Percentiles rank a stretch among this genome's conserved stretches.
These are phyloP conservation scores for Arthrobotrys megalospora DNA, from an alignment of 2,329 filamentous ascomycete genomes.

Conservation along the genomic window DNA sequence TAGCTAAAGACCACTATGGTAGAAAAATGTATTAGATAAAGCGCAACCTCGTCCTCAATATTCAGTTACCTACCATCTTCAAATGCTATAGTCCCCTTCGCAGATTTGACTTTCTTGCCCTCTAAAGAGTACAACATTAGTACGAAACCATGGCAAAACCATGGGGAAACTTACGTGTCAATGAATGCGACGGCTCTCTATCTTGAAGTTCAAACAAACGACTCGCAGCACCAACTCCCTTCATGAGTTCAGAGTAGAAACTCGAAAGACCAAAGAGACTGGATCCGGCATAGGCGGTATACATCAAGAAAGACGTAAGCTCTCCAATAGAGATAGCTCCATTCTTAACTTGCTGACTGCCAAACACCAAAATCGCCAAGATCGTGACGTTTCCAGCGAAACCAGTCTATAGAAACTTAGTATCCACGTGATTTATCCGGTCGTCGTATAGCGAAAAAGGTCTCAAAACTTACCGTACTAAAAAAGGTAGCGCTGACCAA, in stretches of 20 bases:
- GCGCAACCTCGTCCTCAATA: too few relatives aligned
- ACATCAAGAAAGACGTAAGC: constrained; percentile 95
- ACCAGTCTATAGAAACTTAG: constrained; percentile 75
- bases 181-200: constrained; percentile 85
- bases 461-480: constrained; percentile 70
- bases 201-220: constrained; percentile 96
- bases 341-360: constrained; percentile 88
- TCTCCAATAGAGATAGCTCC: constrained; percentile 92
- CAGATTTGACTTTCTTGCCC: constrained; percentile 83
- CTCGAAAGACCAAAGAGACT: constrained; percentile 94
- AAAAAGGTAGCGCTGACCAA: constrained; percentile 94
- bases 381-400: constrained; percentile 98
- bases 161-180: constrained; percentile 72
- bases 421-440: too few relatives aligned
- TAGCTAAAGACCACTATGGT: constrained; percentile 84
- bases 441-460: background rate
- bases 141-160: background rate
- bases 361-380: constrained; percentile 87
- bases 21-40: background rate
- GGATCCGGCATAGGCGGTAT: constrained; percentile 74
- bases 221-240: constrained; percentile 96
- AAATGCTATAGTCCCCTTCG: constrained; percentile 90
- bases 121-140: constrained; percentile 67
- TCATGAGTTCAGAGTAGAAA: constrained; percentile 99
- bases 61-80: constrained; percentile 70